Evolutionary conservation across 495 filamentous ascomycete genomes (phyloP).

Genomic region (Xylaria curta): DNA sequence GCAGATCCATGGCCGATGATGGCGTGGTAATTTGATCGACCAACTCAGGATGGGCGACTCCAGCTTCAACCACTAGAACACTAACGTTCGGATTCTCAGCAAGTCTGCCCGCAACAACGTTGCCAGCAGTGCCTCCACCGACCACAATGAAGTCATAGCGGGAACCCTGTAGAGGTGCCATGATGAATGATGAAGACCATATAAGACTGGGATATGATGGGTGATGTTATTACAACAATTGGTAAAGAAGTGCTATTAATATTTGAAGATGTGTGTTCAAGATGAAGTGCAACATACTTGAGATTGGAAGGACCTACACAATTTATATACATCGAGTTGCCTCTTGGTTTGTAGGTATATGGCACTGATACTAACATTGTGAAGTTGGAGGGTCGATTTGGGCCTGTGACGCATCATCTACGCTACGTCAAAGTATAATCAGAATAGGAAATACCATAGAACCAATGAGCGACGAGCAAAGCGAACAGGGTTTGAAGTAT

Average conservation of each 20-base stretch:
- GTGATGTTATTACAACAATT: not conserved
- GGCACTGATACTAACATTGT: not conserved
- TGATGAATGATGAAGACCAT: not conserved
- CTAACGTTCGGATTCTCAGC: constrained; percentile 59
- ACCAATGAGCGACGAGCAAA: not conserved
- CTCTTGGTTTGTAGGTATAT: not conserved
- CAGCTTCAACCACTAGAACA: constrained; percentile 64
- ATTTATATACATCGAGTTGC: constrained; percentile 9
- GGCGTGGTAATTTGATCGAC: constrained; percentile 64
- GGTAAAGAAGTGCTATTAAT: not conserved
- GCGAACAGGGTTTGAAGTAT: not conserved
- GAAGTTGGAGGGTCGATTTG: not conserved
- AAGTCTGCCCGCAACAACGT: constrained; percentile 63
- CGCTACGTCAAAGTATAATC: not conserved
- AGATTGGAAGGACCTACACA: not conserved
- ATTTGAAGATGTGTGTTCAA: constrained; percentile 1
- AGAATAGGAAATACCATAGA: not conserved
- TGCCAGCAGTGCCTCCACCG: constrained; percentile 66
- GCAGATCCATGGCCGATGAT: constrained; percentile 58
- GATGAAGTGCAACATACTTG: not conserved
- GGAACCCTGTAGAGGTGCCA: constrained; percentile 7
- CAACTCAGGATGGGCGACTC: constrained; percentile 60
- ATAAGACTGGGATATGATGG: not conserved
- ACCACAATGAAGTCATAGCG: constrained; percentile 58
- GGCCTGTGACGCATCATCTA: not conserved